Conservation (phyloP, 164 flowering plant species). For the Chloranthus sessilifolius region DNA sequence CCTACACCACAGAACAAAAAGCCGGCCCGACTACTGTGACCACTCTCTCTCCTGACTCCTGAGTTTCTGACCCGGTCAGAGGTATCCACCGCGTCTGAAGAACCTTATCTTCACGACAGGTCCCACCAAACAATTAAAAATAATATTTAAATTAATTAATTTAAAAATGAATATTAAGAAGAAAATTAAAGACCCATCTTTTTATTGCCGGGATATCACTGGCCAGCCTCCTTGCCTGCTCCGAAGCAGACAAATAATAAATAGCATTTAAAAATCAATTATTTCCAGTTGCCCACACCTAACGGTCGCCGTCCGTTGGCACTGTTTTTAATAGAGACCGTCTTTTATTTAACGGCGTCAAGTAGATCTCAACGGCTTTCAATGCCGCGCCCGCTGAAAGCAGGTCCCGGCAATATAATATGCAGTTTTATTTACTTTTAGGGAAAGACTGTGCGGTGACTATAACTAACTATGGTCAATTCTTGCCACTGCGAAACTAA, state of each 20-base stretch:
- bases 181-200: no score
- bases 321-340: no score
- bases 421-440: background rate
- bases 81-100: background rate
- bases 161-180: no score
- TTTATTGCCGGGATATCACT: conserved; percentile 6
- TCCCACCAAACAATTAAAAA: background rate
- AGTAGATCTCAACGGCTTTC: background rate
- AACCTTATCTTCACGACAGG: background rate
- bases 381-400: background rate
- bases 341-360: no score
- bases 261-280: background rate
- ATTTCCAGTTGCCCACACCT: background rate
- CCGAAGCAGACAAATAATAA: conserved; percentile 5
- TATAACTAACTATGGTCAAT: no score
- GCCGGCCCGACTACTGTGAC: background rate
- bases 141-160: background rate
- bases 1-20: no score
- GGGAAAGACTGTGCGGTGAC: no score
- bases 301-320: background rate
- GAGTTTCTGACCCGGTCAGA: background rate
- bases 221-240: conserved; percentile 6
- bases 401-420: background rate
- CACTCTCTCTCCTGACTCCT: background rate
- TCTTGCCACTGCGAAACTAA: no score